Evolutionary conservation across 2,329 filamentous ascomycete species (phyloP), one percentile per base, ranked within the genome.

Genomic region (Dactylonectria estremocensis): DNA sequence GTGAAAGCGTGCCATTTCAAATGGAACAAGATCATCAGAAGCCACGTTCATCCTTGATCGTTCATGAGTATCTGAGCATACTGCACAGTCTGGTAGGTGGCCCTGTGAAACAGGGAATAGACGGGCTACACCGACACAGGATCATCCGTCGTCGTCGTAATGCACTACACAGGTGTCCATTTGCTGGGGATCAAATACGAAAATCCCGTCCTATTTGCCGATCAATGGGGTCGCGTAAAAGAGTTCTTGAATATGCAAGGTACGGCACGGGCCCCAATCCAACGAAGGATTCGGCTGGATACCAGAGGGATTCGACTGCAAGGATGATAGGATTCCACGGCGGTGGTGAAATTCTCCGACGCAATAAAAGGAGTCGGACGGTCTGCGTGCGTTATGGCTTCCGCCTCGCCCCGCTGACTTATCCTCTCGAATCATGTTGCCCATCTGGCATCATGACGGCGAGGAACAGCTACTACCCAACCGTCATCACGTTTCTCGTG

Each of bases 401-500:
- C 53, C 13, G 16, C 14, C 2, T 14, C 16, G 1, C 13, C 53
- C 35, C 11, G 20, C 18, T 28, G 24, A 7, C n/a, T 56, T 43
- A 14, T 37, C 24, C 16, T 9, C 10, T 28, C 24, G 20, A 28
- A 22, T 13, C 20, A 5, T 14, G n/a, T 18, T n/a, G 16, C 9
- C 18, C 35, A 20, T 46, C 8, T 5, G 13, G 24, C 18, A 56
- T 5, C 13, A 58, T 58, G 55, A 43, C 22, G 9, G 55, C 22
- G 8, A 35, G 55, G 43, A 43, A 58, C 43, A 9, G 14, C 5
- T 58, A 58, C 28, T 58, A 49, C 22, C 55, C 55, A 8, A n/a
- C 45, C 20, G 28, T 40, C n/a, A 46, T 58, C 16, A 48, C 28
- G 16, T 58, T 58, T 46, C 55, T 58, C 9, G n/a, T 58, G 10